Percentiles rank a stretch among this genome's conserved stretches.
Conservation (phyloP, 805 yeast species). For the Wickerhamiella spandovensis region DNA sequence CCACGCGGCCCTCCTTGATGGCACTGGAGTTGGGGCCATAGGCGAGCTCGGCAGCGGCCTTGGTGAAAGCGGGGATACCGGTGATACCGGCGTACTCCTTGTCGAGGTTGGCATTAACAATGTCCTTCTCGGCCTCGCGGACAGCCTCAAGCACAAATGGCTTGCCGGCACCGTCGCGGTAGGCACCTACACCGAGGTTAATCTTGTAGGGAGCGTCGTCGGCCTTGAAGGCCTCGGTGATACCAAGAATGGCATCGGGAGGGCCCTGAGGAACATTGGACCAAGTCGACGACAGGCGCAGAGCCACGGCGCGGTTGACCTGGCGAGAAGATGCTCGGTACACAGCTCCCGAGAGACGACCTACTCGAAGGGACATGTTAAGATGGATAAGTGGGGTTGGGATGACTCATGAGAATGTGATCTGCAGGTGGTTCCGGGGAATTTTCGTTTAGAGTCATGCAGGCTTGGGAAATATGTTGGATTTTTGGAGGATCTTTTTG, state of each 20-base stretch:
- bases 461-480: too few species aligned
- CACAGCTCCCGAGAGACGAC: not conserved
- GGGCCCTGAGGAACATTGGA: conserved; percentile 44
- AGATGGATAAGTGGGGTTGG: not conserved
- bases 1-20: conserved; percentile 41
- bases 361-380: not conserved
- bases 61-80: conserved; percentile 59
- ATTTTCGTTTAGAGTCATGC: too few species aligned
- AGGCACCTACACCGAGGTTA: conserved; percentile 79
- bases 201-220: conserved; percentile 40
- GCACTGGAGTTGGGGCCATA: conserved; percentile 53
- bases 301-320: not conserved
- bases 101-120: conserved; percentile 40
- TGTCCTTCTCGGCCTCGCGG: conserved; percentile 43
- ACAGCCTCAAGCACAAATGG: conserved; percentile 82
- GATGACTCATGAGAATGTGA: conserved; percentile 2
- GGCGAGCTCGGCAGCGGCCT: conserved; percentile 53
- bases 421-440: not conserved
- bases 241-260: conserved; percentile 70
- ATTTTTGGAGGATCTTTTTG: too few species aligned
- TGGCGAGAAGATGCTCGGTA: not conserved
- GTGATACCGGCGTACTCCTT: conserved; percentile 81
- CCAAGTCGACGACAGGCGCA: conserved; percentile 22
- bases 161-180: conserved; percentile 74
- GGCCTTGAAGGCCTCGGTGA: conserved; percentile 56